Evolutionary conservation across 108 stramenopile species (phyloP).

Genomic region (Nannochloropsis salina): DNA sequence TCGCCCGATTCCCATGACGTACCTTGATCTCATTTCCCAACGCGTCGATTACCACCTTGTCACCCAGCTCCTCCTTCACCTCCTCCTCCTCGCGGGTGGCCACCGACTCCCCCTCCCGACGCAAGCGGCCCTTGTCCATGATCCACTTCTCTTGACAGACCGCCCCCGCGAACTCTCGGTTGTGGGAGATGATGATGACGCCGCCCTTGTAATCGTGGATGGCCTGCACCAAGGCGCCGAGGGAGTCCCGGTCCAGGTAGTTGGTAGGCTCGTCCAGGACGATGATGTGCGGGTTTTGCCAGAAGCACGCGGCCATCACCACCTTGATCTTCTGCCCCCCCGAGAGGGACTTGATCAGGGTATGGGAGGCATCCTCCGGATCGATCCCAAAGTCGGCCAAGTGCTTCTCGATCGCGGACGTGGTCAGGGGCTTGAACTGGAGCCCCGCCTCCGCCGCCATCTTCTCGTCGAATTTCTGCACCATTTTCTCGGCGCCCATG

Average conservation of each 20-base stretch:
- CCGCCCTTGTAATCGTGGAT: conserved; percentile 95
- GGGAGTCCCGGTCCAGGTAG: conserved; percentile 95
- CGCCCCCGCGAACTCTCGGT: conserved; percentile 94
- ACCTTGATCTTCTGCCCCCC: conserved; percentile 99
- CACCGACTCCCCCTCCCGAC: neutral
- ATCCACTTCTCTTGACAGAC: conserved; percentile 98
- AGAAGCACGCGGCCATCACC: conserved; percentile 97
- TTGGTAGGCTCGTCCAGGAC: conserved; percentile 99
- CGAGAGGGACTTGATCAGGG: conserved; percentile 90
- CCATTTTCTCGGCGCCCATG: conserved; percentile 47
- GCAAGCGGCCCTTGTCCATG: conserved; percentile 80
- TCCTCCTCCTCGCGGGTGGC: conserved; percentile 20
- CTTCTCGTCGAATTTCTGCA: conserved; percentile 50
- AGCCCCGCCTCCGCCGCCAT: conserved; percentile 73
- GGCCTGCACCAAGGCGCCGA: conserved; percentile 95
- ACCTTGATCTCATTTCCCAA: conserved; percentile 34
- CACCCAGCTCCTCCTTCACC: conserved; percentile 28
- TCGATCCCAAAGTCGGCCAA: conserved; percentile 89
- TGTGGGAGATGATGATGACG: conserved; percentile 98
- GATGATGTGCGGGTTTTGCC: conserved; percentile 97
- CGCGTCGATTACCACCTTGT: conserved; percentile 34
- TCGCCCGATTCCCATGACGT: neutral
- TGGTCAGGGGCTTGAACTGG: conserved; percentile 75
- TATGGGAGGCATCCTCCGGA: conserved; percentile 91
- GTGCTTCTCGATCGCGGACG: conserved; percentile 93